Evolutionary conservation across 148 eudicot species (phyloP).

Genomic region (Euryodendron excelsum): DNA sequence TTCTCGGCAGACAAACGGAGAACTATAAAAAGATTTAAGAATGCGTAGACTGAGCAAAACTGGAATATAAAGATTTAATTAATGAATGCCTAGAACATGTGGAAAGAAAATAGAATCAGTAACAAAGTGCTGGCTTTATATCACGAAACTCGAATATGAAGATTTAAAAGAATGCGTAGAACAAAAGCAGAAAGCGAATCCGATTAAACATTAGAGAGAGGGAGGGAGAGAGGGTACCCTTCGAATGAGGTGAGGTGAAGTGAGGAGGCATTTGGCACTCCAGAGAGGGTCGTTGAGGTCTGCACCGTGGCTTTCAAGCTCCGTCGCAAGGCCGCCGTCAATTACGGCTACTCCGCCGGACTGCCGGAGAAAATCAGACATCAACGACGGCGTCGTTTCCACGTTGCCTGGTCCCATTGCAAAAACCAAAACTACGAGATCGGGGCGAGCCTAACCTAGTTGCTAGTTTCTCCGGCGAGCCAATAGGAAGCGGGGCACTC

Average conservation of each 20-base stretch:
- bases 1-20: neutral
- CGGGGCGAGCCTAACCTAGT: no score
- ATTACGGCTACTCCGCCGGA: constrained; percentile 75
- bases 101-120: neutral
- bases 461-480: no score
- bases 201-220: neutral
- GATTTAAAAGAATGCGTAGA: neutral
- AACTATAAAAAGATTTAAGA: neutral
- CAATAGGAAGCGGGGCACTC: no score
- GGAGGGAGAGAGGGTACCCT: constrained; percentile 27
- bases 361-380: constrained; percentile 50
- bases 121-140: neutral
- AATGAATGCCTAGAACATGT: neutral
- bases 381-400: constrained; percentile 15
- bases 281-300: constrained; percentile 93
- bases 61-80: neutral
- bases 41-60: neutral
- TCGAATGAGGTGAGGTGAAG: constrained; percentile 79
- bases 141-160: neutral
- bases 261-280: constrained; percentile 91
- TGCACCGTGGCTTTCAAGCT: constrained; percentile 86
- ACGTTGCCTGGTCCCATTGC: constrained; percentile 27
- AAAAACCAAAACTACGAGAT: no score
- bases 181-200: neutral
- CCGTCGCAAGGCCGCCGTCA: constrained; percentile 97